Evolutionary conservation across 257 asterid species (phyloP).

Genomic region (Solanum acaule): DNA sequence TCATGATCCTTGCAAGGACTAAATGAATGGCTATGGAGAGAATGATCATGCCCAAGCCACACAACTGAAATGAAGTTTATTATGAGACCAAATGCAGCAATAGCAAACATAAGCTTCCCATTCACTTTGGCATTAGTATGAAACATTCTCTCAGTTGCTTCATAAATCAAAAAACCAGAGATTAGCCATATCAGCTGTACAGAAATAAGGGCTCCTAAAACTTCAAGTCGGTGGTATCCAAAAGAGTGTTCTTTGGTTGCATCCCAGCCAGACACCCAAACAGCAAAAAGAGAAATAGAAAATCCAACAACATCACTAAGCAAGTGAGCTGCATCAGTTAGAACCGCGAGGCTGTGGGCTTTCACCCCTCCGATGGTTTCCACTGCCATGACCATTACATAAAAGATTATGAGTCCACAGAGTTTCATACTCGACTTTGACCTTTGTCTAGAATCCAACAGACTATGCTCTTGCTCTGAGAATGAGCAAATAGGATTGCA

Average conservation of each 20-base stretch:
- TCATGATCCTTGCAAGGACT: conserved; percentile 1
- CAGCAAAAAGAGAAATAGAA: conserved; percentile 54
- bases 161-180: conserved; percentile 45
- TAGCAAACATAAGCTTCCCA: conserved; percentile 61
- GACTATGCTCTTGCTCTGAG: conserved; percentile 28
- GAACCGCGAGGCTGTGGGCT: conserved; percentile 76
- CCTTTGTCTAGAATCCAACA: conserved; percentile 36
- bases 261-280: conserved; percentile 64
- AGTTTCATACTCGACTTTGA: conserved; percentile 52
- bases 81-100: conserved; percentile 70
- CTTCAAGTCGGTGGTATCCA: conserved; percentile 70
- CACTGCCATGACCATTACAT: conserved; percentile 41
- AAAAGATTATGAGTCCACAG: conserved; percentile 46
- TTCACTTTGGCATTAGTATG: conserved; percentile 28
- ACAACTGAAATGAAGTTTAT: conserved; percentile 42
- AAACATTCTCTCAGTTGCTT: conserved; percentile 48
- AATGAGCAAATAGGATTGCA: conserved; percentile 63
- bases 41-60: conserved; percentile 74
- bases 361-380: conserved; percentile 66
- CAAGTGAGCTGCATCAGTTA: conserved; percentile 73
- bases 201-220: conserved; percentile 68
- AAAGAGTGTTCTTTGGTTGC: conserved; percentile 59
- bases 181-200: conserved; percentile 73
- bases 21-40: conserved; percentile 36
- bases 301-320: conserved; percentile 62